Evolutionary conservation across 805 yeast species (phyloP).

Genomic region (Clavispora santaluciae): DNA sequence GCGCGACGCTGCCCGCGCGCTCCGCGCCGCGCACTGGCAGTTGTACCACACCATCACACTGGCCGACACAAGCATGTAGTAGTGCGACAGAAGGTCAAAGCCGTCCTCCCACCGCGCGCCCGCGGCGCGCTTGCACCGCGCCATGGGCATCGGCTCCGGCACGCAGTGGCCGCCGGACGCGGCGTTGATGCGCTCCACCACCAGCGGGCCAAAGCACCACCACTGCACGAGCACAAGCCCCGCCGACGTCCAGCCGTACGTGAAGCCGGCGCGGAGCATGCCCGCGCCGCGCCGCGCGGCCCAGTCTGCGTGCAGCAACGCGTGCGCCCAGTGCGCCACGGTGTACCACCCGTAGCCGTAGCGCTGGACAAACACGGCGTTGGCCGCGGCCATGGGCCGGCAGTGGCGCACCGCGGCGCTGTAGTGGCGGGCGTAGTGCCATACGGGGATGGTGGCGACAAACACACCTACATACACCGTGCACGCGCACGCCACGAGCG

Average conservation of each 20-base stretch:
- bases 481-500: background rate
- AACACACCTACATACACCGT: conserved; percentile 11
- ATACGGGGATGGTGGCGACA: conserved; percentile 20
- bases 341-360: conserved; percentile 31
- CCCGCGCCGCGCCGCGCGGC: no score
- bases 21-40: no score
- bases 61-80: conserved; percentile 11
- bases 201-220: conserved; percentile 34
- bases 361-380: conserved; percentile 20
- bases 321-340: conserved; percentile 11
- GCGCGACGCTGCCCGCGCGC: no score
- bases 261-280: conserved; percentile 3
- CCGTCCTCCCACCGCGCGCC: conserved; percentile 10
- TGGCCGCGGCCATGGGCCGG: conserved; percentile 11
- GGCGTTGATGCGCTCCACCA: conserved; percentile 24
- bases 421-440: conserved; percentile 10
- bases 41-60: conserved; percentile 4
- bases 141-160: background rate
- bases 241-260: conserved; percentile 2
- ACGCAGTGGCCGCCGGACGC: conserved; percentile 14
- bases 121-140: conserved; percentile 3
- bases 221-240: conserved; percentile 9
- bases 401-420: conserved; percentile 10
- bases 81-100: conserved; percentile 14
- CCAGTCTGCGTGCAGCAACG: conserved; percentile 7